These are phyloP conservation scores for Aechmea fasciata DNA, from an alignment of 176 grass and related monocot species.

Conservation along the genomic window DNA sequence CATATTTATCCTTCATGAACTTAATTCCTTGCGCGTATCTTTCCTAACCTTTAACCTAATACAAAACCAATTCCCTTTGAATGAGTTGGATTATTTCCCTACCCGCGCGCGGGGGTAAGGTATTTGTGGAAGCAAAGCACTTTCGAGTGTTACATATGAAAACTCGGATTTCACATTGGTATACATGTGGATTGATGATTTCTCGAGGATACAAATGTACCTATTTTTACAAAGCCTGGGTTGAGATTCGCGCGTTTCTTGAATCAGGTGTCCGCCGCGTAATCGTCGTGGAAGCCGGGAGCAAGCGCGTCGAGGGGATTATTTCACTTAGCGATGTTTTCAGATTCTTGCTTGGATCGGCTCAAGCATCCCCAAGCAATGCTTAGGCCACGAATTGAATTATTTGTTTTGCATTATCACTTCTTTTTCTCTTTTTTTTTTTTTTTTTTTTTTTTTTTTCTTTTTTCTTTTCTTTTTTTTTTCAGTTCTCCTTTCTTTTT, in stretches of 20 bases:
- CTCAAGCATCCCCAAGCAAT: neutral
- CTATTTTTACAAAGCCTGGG: neutral
- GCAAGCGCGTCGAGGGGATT: conserved; percentile 93
- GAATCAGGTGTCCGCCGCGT: conserved; percentile 69
- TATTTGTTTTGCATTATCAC: neutral
- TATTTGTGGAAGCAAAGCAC: neutral
- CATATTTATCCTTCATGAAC: too few species aligned
- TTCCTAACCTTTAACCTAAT: too few species aligned
- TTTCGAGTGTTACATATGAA: neutral
- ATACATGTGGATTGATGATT: too few species aligned
- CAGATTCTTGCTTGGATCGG: conserved; percentile 57
- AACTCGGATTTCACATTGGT: too few species aligned
- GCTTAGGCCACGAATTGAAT: neutral
- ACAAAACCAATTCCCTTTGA: too few species aligned
- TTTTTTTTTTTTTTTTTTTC: neutral
- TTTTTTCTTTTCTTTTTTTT: neutral
- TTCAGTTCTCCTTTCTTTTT: too few species aligned
- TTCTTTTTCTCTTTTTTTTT: neutral
- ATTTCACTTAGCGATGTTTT: conserved; percentile 86
- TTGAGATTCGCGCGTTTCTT: neutral
- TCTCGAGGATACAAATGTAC: neutral
- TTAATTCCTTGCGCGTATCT: too few species aligned
- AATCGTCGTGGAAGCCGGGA: conserved; percentile 93
- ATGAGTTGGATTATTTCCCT: too few species aligned
- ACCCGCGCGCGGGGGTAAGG: neutral